phyloP scores from a whole-genome alignment of 192 early-diverging fungal genomes.

The Phycomyces nitens region DNA sequence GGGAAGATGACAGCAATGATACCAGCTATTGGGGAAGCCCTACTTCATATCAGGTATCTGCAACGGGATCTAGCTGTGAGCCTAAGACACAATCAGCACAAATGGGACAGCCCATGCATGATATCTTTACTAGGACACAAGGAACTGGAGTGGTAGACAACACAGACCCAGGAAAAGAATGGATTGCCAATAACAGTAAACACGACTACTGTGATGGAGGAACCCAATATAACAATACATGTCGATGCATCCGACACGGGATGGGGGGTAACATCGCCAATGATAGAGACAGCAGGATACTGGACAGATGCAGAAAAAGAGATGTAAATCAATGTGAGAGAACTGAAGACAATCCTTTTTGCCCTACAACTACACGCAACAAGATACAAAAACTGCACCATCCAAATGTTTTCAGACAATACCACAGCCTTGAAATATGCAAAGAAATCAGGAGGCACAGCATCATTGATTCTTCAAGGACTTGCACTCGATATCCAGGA shows the following conservation, averaged over 20 bases:
- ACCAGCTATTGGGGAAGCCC: not conserved
- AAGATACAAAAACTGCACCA: not conserved
- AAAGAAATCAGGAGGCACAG: not conserved
- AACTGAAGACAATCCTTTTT: constrained; percentile 7
- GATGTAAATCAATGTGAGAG: constrained; percentile 2
- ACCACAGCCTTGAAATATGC: not conserved
- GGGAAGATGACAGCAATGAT: constrained; percentile 8
- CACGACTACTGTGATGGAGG: not conserved
- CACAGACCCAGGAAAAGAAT: not conserved
- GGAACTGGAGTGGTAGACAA: not conserved
- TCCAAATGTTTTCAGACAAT: not conserved
- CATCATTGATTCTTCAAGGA: not conserved
- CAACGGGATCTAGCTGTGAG: too few relatives aligned
- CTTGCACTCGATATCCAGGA: not conserved
- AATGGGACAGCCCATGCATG: not conserved
- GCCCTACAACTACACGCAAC: not conserved
- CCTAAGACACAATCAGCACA: too few relatives aligned
- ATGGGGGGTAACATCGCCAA: not conserved
- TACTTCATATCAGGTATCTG: too few relatives aligned
- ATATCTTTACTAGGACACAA: not conserved
- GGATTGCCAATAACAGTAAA: not conserved
- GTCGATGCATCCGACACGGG: not conserved
- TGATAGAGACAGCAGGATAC: not conserved
- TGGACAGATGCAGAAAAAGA: constrained; percentile 1
- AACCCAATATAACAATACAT: not conserved